Conservation (phyloP, 768 basidiomycete genomes). For the Rossbeevera mucosa region DNA sequence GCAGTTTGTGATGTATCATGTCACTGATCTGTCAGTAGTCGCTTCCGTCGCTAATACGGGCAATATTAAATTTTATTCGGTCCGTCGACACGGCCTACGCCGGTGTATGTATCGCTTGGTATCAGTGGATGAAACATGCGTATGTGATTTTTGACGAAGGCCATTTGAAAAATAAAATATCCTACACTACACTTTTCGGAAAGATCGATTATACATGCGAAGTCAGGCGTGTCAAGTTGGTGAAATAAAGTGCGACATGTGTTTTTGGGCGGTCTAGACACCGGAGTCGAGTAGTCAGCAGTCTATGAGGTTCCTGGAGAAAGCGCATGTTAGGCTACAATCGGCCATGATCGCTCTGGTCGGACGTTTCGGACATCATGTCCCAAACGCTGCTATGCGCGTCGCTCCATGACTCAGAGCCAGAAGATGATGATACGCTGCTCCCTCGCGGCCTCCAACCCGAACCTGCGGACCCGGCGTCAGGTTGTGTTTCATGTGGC, state of each 20-base stretch:
- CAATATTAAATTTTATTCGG: background rate
- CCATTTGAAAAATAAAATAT: background rate
- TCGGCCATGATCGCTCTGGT: background rate
- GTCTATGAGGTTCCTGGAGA: no score
- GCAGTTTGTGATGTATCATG: background rate
- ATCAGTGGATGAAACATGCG: background rate
- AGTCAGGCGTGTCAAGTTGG: background rate
- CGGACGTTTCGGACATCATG: constrained; percentile 18
- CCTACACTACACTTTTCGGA: background rate
- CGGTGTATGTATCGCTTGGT: background rate
- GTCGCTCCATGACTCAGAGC: constrained; percentile 27
- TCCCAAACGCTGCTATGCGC: constrained; percentile 27
- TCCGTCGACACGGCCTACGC: background rate
- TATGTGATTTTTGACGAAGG: background rate
- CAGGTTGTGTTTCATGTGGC: background rate
- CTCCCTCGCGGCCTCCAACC: constrained; percentile 8
- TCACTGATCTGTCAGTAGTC: background rate
- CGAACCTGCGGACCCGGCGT: background rate
- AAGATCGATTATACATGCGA: constrained; percentile 1
- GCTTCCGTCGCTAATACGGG: background rate
- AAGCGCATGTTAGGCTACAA: background rate
- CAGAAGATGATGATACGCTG: constrained; percentile 14
- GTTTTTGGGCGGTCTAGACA: background rate
- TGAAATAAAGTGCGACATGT: background rate
- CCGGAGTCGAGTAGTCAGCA: background rate